Evolutionary conservation across 345 rosid species (phyloP).

Genomic region (Nephelium lappaceum): DNA sequence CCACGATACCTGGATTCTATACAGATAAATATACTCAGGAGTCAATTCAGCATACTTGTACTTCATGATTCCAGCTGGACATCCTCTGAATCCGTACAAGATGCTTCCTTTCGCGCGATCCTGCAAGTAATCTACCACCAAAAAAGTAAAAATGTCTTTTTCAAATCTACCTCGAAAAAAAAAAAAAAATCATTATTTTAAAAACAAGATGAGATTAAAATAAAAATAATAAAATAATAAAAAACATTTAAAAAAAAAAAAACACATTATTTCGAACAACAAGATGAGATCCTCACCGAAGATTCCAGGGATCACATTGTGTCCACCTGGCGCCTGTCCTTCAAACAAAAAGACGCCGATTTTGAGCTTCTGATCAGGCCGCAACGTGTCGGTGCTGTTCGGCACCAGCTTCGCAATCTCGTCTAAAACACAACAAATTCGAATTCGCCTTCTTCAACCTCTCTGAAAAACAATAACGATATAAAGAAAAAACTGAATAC

Average conservation of each 20-base stretch:
- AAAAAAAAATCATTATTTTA: too few relatives aligned
- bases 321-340: slow-evolving; percentile 99
- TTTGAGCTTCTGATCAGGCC: slow-evolving; percentile 60
- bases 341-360: slow-evolving; percentile 95
- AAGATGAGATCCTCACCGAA: slow-evolving; percentile 56
- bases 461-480: not conserved
- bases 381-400: slow-evolving; percentile 28
- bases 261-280: too few relatives aligned
- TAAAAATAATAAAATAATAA: too few relatives aligned
- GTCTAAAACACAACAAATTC: slow-evolving; percentile 37
- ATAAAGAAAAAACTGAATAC: not conserved
- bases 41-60: slow-evolving; percentile 77
- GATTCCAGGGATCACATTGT: slow-evolving; percentile 91
- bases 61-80: slow-evolving; percentile 99
- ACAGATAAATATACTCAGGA: slow-evolving; percentile 71
- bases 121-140: slow-evolving; percentile 78
- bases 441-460: not conserved
- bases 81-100: slow-evolving; percentile 85
- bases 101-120: slow-evolving; percentile 73
- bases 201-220: too few relatives aligned
- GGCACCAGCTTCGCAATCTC: slow-evolving; percentile 90
- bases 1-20: slow-evolving; percentile 78
- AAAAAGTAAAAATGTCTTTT: too few relatives aligned
- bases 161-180: too few relatives aligned
- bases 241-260: too few relatives aligned